Base-by-base conservation (phyloP, 345 rosid species). In the Mercurialis annua region DNA sequence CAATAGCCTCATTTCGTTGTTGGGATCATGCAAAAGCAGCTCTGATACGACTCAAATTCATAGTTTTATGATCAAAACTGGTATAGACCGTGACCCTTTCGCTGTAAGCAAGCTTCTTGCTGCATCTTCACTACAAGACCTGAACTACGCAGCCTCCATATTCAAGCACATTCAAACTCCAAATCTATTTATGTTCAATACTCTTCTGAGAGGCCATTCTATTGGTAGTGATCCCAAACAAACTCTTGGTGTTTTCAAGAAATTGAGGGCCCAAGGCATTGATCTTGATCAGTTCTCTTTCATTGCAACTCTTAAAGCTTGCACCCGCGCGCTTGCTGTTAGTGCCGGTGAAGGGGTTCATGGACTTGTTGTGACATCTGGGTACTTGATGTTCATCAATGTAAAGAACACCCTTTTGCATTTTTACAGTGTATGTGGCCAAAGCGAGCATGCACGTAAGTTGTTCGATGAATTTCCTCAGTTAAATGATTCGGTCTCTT, bases 101-200 rank as follows among this genome's bases (percentile, higher is more conserved):
- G 59, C 78, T 34, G 67, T 71, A 58, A 84, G 92, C 81, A 88
- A 84, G 84, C 87, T 88, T 38, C 77, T 88, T 34, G 86, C 92
- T 34, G 86, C 92, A 47, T 75, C 77, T 68, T 77, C 90, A 31
- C n/a, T 74, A 64, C 72, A 24, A 20, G 81, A 83, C 30, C 50
- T 75, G 10, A 73, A 73, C 36, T 86, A 88, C 72, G 89, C 92
- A 0, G 83, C 80, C 44, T 80, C 85, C 30, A 84, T 88, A 42
- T 86, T 88, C 72, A 31, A 79, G 24, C 62, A 73, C 34, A 72
- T 80, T 31, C 71, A 77, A 43, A 59, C 72, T 49, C 84, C 84
- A 56, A 88, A 81, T 64, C 82, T 88, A 58, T 88, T 60, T 75
- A 83, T 86, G 89, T 86, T 77, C 78, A 84, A 84, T 69, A 78